Percentiles rank a stretch among this genome's conserved stretches.
These are phyloP conservation scores for Phytophthora brassicae DNA, from an alignment of 352 stramenopile genomes.

Conservation along the genomic window DNA sequence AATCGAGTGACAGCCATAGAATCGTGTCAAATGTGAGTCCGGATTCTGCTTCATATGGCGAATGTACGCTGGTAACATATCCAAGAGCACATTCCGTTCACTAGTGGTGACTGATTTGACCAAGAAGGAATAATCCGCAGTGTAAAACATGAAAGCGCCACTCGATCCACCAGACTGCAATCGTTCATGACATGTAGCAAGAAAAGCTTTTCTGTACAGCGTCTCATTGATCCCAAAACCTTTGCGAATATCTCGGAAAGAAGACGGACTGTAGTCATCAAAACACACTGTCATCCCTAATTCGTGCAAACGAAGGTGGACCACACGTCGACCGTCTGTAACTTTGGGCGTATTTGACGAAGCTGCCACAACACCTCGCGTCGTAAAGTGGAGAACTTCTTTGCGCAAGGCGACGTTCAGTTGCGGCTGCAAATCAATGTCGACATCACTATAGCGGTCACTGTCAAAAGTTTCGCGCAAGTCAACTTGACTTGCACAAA, in stretches of 20 bases:
- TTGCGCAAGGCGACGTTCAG: slow-evolving; percentile 86
- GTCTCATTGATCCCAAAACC: slow-evolving; percentile 79
- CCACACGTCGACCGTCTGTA: slow-evolving; percentile 48
- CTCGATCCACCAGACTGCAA: slow-evolving; percentile 83
- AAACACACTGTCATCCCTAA: slow-evolving; percentile 83
- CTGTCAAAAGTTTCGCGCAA: slow-evolving; percentile 43
- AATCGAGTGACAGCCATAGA: slow-evolving; percentile 89
- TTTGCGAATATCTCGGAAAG: slow-evolving; percentile 79
- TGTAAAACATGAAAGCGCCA: slow-evolving; percentile 92
- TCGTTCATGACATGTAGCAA: slow-evolving; percentile 82
- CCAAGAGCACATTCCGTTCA: slow-evolving; percentile 78
- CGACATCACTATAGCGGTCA: slow-evolving; percentile 68
- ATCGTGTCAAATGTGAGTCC: slow-evolving; percentile 83
- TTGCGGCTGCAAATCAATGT: slow-evolving; percentile 83
- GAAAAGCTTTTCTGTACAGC: slow-evolving; percentile 76
- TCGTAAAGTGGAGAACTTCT: slow-evolving; percentile 90
- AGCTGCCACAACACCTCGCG: slow-evolving; percentile 76
- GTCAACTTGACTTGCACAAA: slow-evolving; percentile 21
- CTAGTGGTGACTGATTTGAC: slow-evolving; percentile 86
- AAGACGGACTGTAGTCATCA: slow-evolving; percentile 68
- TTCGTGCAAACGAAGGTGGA: slow-evolving; percentile 76
- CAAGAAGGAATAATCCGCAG: slow-evolving; percentile 83
- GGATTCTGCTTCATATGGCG: slow-evolving; percentile 81
- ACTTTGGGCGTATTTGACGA: slow-evolving; percentile 67
- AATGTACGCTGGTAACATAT: slow-evolving; percentile 85